Evolutionary conservation across 2,329 filamentous ascomycete genomes (phyloP).

Genomic region (Raffaelea ambrosiae): DNA sequence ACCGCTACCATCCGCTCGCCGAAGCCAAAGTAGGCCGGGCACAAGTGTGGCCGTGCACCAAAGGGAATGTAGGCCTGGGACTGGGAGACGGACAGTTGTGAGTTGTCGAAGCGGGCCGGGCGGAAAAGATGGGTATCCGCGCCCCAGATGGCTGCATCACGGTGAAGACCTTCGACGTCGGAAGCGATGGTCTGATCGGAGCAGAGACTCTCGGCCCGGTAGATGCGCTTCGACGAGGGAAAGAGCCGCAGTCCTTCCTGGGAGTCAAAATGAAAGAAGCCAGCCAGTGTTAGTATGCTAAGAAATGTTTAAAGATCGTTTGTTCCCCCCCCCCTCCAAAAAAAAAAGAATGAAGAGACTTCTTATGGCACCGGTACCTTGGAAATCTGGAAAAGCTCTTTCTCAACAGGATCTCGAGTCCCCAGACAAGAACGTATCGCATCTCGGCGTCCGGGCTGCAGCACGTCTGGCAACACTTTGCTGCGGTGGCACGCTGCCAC

Average conservation of each 20-base stretch:
- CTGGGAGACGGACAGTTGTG: neutral
- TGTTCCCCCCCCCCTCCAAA: no score
- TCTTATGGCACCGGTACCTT: no score
- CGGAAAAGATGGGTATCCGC: neutral
- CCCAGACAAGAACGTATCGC: neutral
- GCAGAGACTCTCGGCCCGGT: neutral
- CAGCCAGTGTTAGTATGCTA: neutral
- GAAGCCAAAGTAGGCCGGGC: neutral
- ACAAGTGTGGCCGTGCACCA: neutral
- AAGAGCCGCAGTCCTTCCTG: neutral
- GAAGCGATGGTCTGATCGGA: neutral
- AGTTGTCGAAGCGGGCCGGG: neutral
- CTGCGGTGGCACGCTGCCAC: neutral
- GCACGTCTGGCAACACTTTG: neutral
- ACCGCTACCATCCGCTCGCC: neutral
- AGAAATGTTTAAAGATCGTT: no score
- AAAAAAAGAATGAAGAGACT: no score
- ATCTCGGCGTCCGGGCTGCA: no score
- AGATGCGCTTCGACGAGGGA: neutral
- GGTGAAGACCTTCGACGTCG: neutral
- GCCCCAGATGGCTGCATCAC: neutral
- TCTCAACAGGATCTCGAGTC: neutral
- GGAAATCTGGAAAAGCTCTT: neutral
- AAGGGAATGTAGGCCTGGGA: neutral
- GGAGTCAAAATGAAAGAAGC: neutral